These are phyloP conservation scores for Puccinia brachypodii DNA, from an alignment of 1,284 basidiomycete genomes.

Conservation along the genomic window DNA sequence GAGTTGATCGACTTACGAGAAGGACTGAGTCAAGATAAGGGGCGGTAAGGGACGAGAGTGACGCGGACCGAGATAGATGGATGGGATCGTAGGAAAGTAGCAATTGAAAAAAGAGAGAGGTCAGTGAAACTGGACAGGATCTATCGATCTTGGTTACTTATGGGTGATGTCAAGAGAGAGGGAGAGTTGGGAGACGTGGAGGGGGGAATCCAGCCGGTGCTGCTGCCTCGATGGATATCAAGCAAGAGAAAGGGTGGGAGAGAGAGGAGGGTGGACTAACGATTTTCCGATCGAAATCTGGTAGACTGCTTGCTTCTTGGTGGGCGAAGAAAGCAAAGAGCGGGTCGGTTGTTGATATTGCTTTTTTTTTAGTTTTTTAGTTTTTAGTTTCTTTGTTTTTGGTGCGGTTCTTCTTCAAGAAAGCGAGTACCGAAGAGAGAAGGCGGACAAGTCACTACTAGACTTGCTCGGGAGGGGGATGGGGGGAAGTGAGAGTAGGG, in stretches of 20 bases:
- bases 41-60: not conserved
- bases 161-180: too few species aligned
- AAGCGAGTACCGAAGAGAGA: not conserved
- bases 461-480: not conserved
- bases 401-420: not conserved
- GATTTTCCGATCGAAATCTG: conserved; percentile 20
- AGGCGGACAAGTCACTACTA: not conserved
- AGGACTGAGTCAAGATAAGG: not conserved
- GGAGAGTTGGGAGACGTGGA: not conserved
- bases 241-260: not conserved
- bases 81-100: not conserved
- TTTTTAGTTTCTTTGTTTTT: not conserved
- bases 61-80: not conserved
- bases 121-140: not conserved
- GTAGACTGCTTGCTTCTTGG: not conserved
- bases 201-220: not conserved
- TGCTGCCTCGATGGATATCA: not conserved
- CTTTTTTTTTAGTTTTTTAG: not conserved
- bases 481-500: not conserved
- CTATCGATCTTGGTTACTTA: too few species aligned
- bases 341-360: not conserved
- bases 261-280: not conserved
- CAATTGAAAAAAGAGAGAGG: not conserved
- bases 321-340: not conserved
- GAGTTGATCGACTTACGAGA: conserved; percentile 7